Conservation (phyloP, 2,329 filamentous ascomycete species). For the Alternaria arborescens region DNA sequence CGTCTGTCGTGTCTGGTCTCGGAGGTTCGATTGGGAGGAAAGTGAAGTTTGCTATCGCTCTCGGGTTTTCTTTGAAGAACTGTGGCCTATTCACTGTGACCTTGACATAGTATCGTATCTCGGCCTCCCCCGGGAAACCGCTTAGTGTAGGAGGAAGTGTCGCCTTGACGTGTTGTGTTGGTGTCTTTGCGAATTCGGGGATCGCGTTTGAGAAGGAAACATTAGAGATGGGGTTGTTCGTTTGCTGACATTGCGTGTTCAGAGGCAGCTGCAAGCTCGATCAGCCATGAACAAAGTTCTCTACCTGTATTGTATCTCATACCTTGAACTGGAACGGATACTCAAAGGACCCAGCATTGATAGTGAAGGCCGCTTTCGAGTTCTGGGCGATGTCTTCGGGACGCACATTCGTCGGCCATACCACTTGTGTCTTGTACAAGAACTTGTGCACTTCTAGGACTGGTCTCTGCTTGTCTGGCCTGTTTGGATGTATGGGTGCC, state of each 20-base stretch:
- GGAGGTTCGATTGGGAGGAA: slow-evolving; percentile 95
- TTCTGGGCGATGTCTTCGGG: slow-evolving; percentile 51
- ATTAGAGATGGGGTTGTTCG: slow-evolving; percentile 51
- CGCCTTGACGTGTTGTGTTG: slow-evolving; percentile 75
- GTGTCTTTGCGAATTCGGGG: slow-evolving; percentile 57
- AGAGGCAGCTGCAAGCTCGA: slow-evolving; percentile 59
- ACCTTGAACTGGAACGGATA: slow-evolving; percentile 84
- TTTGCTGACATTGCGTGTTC: slow-evolving; percentile 72
- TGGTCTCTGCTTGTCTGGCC: slow-evolving; percentile 55
- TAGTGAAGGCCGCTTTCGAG: slow-evolving; percentile 61
- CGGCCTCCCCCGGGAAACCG: slow-evolving; percentile 86
- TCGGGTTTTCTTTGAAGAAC: slow-evolving; percentile 89
- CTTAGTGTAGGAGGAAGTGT: slow-evolving; percentile 88
- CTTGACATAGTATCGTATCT: slow-evolving; percentile 94
- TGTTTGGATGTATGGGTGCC: slow-evolving; percentile 56
- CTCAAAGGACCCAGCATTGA: slow-evolving; percentile 75
- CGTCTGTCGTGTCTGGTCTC: slow-evolving; percentile 69
- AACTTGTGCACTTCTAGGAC: slow-evolving; percentile 67
- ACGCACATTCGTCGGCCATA: slow-evolving; percentile 69
- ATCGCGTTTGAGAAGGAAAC: slow-evolving; percentile 55
- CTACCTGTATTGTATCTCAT: slow-evolving; percentile 42
- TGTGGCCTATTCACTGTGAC: slow-evolving; percentile 91
- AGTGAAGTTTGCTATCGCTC: slow-evolving; percentile 69
- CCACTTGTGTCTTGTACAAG: slow-evolving; percentile 75
- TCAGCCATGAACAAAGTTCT: slow-evolving; percentile 1